phyloP scores from a whole-genome alignment of 2,329 filamentous ascomycete genomes.

The Zasmidium cellare region DNA sequence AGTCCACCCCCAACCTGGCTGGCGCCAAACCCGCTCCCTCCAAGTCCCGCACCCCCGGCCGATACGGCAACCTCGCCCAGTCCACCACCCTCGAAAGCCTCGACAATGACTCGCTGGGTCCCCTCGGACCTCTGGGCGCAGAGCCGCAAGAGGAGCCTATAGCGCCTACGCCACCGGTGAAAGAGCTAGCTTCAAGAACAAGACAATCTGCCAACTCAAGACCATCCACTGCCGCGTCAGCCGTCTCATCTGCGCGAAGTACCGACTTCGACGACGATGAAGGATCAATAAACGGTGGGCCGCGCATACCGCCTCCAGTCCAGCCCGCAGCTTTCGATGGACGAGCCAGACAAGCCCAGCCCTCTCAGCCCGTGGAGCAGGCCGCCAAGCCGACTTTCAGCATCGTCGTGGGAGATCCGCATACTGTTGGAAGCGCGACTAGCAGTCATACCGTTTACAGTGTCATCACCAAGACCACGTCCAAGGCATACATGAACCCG shows the following conservation, averaged over 20 bases:
- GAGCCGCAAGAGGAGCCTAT: constrained; percentile 60
- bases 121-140: constrained; percentile 66
- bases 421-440: constrained; percentile 95
- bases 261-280: constrained; percentile 68
- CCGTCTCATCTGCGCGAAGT: constrained; percentile 49
- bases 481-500: constrained; percentile 88
- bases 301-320: constrained; percentile 66
- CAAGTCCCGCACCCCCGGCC: constrained; percentile 53
- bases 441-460: constrained; percentile 98
- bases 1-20: constrained; percentile 24
- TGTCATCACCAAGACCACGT: constrained; percentile 92
- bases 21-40: constrained; percentile 30
- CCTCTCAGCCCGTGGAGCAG: constrained; percentile 88
- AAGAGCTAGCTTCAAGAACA: constrained; percentile 53
- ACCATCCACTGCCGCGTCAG: constrained; percentile 53
- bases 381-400: constrained; percentile 89
- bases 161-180: constrained; percentile 57
- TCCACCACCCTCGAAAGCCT: constrained; percentile 77
- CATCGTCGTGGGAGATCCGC: constrained; percentile 91
- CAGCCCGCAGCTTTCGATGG: constrained; percentile 51
- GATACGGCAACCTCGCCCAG: constrained; percentile 72
- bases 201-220: constrained; percentile 42
- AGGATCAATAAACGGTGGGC: constrained; percentile 44
- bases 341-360: constrained; percentile 57
- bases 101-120: constrained; percentile 67